A percentile compares a stretch with the other conserved stretches of the same genome.
Conservation (phyloP, 2,329 filamentous ascomycete species). For the Pseudocercospora macadamiae region DNA sequence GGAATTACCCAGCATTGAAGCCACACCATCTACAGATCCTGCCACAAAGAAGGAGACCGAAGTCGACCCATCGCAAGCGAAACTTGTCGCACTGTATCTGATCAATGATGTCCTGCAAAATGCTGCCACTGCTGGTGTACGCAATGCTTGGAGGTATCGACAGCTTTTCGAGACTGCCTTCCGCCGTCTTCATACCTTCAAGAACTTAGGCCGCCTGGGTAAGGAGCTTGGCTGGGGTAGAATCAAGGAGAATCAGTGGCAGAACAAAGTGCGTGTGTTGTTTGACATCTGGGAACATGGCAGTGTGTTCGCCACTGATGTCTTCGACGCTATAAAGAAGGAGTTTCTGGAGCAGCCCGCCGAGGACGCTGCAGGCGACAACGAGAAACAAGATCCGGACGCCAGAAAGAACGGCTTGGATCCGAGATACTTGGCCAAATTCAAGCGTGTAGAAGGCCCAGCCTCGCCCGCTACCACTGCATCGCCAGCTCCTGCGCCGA, state of each 20-base stretch:
- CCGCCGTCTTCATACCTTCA: conserved; percentile 70
- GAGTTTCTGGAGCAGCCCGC: conserved; percentile 75
- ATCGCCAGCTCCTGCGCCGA: conserved; percentile 13
- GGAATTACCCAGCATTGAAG: conserved; percentile 42
- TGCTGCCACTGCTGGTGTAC: conserved; percentile 72
- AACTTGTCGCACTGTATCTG: conserved; percentile 79
- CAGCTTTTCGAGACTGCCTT: conserved; percentile 77
- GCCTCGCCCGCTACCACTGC: conserved; percentile 29
- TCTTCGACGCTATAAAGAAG: conserved; percentile 70
- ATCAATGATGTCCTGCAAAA: conserved; percentile 80
- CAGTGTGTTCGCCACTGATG: conserved; percentile 71
- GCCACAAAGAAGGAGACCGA: conserved; percentile 46
- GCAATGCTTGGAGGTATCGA: conserved; percentile 85
- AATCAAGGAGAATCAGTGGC: conserved; percentile 82
- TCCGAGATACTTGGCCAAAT: conserved; percentile 38
- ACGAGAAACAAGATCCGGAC: conserved; percentile 45
- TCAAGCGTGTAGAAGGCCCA: conserved; percentile 59
- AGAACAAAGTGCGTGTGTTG: conserved; percentile 70
- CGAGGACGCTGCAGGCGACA: conserved; percentile 53
- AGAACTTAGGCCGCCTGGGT: conserved; percentile 72
- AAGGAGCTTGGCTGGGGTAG: conserved; percentile 77
- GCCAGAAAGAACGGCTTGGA: conserved; percentile 38
- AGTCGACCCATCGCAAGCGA: conserved; percentile 70
- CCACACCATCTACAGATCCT: conserved; percentile 32
- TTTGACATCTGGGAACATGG: conserved; percentile 69